Base-by-base conservation (phyloP, 2,329 filamentous ascomycete species). In the Colletotrichum navitas region DNA sequence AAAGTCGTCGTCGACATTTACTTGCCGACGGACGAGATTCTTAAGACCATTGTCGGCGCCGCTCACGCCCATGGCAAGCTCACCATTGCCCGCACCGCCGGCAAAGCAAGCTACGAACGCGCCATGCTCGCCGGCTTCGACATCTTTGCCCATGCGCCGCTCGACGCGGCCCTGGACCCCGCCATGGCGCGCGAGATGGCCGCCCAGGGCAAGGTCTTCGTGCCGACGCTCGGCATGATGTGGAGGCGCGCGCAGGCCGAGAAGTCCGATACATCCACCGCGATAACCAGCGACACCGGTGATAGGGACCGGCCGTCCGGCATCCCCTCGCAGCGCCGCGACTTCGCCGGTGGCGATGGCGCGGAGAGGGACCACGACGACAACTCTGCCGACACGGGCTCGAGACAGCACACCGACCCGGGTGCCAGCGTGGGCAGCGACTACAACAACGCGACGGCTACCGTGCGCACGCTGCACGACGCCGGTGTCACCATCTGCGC, bases 401-500 rank as follows among this genome's bases (percentile, higher is more conserved):
- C 26, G 12, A 41, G 18, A 52, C 36, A 16, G 12, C 29, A 29
- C 36, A 18, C 16, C 34, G 45, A n/a, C 2, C 39, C 67, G 24
- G 55, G 62, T 6, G 29, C 24, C 45, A 41, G 26, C 0, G n/a
- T 24, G 14, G 58, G 74, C 47, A 60, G 59, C 56, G 67, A 75
- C 54, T 80, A 79, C 66, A 71, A 72, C 6, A 58, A 72, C 64
- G 76, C 77, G 2, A 55, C 76, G 8, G 69, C 63, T 14, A 77
- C 76, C 62, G 78, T 81, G 16, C 66, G 54, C 39, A 73, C 58
- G 7, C 77, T 77, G 60, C 61, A 78, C 63, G 47, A 66, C 6
- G 77, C 78, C 5, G 78, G 79, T 10, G 76, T 80, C 26, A 72
- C 74, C 6, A 77, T 81, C 36, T 71, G 78, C 21, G 77, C 77